These are phyloP conservation scores for Fagus crenata DNA, from an alignment of 306 rosid species.

Conservation along the genomic window DNA sequence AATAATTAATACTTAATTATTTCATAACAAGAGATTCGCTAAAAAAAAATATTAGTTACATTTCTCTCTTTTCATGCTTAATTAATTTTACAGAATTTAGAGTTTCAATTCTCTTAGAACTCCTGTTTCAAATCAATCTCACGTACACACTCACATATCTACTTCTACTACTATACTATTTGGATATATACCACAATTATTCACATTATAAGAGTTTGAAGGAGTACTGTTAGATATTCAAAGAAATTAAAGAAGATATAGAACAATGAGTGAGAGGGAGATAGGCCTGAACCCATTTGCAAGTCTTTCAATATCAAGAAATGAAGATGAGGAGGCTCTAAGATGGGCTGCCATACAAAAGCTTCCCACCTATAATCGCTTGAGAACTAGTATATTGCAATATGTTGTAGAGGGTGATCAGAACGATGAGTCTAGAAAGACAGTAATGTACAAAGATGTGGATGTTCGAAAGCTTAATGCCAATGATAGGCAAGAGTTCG, in stretches of 20 bases:
- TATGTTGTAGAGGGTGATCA: background rate
- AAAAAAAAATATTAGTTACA: too few species aligned
- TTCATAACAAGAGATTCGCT: background rate
- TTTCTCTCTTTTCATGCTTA: background rate
- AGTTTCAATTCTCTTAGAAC: background rate
- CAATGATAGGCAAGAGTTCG: background rate
- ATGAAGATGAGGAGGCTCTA: slow-evolving; percentile 18
- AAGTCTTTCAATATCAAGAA: background rate
- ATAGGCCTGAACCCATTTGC: background rate
- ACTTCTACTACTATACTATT: too few species aligned
- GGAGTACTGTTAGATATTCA: too few species aligned
- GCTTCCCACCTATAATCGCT: slow-evolving; percentile 17
- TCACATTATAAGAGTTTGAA: too few species aligned
- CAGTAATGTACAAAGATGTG: background rate
- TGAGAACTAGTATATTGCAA: slow-evolving; percentile 15
- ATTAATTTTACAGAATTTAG: background rate
- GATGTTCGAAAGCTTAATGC: slow-evolving; percentile 1
- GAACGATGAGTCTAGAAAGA: background rate
- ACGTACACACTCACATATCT: background rate
- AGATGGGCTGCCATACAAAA: slow-evolving; percentile 20
- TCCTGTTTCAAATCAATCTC: background rate
- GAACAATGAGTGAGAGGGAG: background rate
- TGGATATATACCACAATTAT: too few species aligned
- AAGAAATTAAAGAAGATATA: background rate
- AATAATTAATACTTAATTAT: background rate